A percentile compares a stretch with the other conserved stretches of the same genome.
Evolutionary conservation across 345 rosid species (phyloP).

Genomic region (Salix koriyanagi): DNA sequence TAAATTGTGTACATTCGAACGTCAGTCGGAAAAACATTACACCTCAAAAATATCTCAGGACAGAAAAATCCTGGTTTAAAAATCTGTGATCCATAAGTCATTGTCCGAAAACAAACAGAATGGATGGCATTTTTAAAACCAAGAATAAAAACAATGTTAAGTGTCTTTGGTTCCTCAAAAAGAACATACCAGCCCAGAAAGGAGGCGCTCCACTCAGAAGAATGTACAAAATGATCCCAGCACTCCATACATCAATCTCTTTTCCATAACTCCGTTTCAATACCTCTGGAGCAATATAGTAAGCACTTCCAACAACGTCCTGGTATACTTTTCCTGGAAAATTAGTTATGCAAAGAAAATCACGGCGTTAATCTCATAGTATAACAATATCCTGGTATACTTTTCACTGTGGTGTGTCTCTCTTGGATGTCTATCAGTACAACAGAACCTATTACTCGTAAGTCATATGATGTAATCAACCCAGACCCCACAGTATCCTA

Average conservation of each 20-base stretch:
- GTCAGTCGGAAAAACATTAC: neutral
- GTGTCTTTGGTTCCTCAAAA: neutral
- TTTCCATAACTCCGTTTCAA: conserved; percentile 23
- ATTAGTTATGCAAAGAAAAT: neutral
- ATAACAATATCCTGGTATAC: neutral
- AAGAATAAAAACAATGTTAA: no score
- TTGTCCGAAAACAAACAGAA: neutral
- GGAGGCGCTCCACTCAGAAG: conserved; percentile 32
- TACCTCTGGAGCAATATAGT: conserved; percentile 34
- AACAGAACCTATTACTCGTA: neutral
- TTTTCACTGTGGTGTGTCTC: neutral
- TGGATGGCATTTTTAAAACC: neutral
- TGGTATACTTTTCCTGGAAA: conserved; percentile 13
- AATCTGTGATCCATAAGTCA: neutral
- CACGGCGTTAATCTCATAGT: neutral
- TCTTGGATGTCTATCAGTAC: neutral
- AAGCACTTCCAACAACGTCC: conserved; percentile 34
- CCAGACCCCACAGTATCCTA: neutral
- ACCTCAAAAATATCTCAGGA: neutral
- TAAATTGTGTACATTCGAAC: neutral
- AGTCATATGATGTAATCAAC: neutral
- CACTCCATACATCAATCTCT: conserved; percentile 36
- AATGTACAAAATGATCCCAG: conserved; percentile 29
- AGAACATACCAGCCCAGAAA: conserved; percentile 23
- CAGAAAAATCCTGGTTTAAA: neutral